Percentiles rank a stretch among this genome's conserved stretches.
Conservation (phyloP, 1,284 basidiomycete genomes). For the Malassezia nana region DNA sequence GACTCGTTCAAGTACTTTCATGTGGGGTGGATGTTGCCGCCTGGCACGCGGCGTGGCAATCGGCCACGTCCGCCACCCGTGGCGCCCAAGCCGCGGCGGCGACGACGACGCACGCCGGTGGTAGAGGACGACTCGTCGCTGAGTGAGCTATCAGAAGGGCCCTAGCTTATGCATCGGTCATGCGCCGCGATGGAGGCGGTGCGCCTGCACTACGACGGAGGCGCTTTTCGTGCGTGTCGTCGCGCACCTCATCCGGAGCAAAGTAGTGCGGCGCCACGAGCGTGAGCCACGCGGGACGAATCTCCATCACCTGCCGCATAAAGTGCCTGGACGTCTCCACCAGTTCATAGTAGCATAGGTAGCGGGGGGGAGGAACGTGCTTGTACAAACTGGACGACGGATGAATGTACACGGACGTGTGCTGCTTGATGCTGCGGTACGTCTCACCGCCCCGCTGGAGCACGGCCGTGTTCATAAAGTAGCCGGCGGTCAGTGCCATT, state of each 20-base stretch:
- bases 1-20: conserved; percentile 75
- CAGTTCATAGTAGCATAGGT: conserved; percentile 81
- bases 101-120: background rate
- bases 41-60: conserved; percentile 50
- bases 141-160: conserved; percentile 12
- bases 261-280: conserved; percentile 55
- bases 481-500: conserved; percentile 86
- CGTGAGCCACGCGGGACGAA: conserved; percentile 82
- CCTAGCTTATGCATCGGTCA: background rate
- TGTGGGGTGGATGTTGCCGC: conserved; percentile 75
- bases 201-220: conserved; percentile 9
- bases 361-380: conserved; percentile 80
- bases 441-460: conserved; percentile 40
- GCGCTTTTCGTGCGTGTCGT: conserved; percentile 13
- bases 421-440: conserved; percentile 85
- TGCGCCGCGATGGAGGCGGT: background rate
- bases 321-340: conserved; percentile 56
- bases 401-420: conserved; percentile 89
- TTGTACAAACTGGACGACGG: conserved; percentile 92
- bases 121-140: conserved; percentile 5
- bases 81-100: background rate
- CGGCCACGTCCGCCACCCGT: conserved; percentile 11
- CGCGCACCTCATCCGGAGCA: conserved; percentile 28
- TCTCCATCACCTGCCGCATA: conserved; percentile 86
- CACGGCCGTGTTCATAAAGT: conserved; percentile 74